Evolutionary conservation across 2,329 filamentous ascomycete genomes (phyloP).

Genomic region (Trichoderma cornu-damae): DNA sequence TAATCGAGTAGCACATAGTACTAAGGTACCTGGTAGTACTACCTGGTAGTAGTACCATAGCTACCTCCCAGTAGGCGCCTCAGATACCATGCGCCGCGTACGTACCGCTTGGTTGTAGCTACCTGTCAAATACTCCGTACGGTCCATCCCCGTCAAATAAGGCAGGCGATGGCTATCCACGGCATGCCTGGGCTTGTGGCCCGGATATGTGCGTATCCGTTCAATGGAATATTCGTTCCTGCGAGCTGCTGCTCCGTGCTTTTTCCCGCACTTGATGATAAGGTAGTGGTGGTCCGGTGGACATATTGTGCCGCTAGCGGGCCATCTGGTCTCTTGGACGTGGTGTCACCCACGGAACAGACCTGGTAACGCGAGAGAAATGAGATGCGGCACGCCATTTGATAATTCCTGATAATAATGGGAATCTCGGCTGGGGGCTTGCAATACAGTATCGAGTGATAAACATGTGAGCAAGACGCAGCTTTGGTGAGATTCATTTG

Average conservation of each 20-base stretch:
- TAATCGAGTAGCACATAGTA: too few relatives aligned
- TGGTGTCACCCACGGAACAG: background rate
- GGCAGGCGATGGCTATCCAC: background rate
- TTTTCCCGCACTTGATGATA: background rate
- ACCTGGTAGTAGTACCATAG: too few relatives aligned
- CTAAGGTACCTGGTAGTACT: background rate
- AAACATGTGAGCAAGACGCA: background rate
- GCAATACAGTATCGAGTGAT: background rate
- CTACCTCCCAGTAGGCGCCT: too few relatives aligned
- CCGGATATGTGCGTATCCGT: conserved; percentile 11
- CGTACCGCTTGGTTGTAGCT: background rate
- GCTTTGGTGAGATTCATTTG: background rate
- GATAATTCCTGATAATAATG: background rate
- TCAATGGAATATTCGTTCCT: conserved; percentile 4
- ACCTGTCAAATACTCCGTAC: background rate
- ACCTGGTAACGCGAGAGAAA: background rate
- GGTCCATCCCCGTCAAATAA: background rate
- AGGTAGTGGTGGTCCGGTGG: background rate
- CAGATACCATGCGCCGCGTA: too few relatives aligned
- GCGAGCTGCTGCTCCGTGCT: background rate
- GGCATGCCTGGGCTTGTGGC: background rate
- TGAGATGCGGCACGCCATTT: background rate
- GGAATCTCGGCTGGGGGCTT: background rate
- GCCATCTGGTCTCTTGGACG: background rate
- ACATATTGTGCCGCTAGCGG: background rate